phyloP scores from a whole-genome alignment of 2,329 filamentous ascomycete genomes.

The Aureobasidium sp. region DNA sequence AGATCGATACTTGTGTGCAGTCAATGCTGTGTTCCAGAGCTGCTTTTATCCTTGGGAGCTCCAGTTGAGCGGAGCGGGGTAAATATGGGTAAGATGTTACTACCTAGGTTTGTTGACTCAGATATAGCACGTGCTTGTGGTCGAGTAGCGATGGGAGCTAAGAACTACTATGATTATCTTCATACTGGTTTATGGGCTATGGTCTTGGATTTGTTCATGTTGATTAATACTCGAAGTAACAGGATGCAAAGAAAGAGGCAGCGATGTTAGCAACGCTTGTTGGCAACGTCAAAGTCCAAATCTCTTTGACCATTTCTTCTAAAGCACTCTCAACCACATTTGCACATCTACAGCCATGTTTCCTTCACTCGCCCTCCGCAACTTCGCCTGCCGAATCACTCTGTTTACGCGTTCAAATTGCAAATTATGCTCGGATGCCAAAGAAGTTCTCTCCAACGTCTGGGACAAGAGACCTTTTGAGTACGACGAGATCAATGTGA shows the following conservation, averaged over 20 bases:
- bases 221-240: too few species aligned
- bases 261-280: background rate
- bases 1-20: background rate
- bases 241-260: background rate
- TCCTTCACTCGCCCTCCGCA: conserved; percentile 25
- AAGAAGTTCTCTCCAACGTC: conserved; percentile 59
- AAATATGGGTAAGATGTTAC: background rate
- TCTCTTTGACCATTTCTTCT: background rate
- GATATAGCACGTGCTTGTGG: background rate
- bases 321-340: background rate
- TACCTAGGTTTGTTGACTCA: background rate
- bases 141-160: background rate
- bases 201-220: too few species aligned
- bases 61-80: conserved; percentile 11
- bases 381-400: conserved; percentile 51
- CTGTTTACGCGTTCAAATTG: conserved; percentile 68
- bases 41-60: background rate
- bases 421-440: conserved; percentile 62
- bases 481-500: conserved; percentile 63
- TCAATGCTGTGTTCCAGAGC: background rate
- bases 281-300: background rate
- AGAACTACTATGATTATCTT: too few species aligned
- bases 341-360: conserved; percentile 6
- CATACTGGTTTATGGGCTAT: background rate
- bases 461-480: conserved; percentile 61